These are phyloP conservation scores for Vitis riparia DNA, from an alignment of 164 flowering plant species.

Conservation along the genomic window DNA sequence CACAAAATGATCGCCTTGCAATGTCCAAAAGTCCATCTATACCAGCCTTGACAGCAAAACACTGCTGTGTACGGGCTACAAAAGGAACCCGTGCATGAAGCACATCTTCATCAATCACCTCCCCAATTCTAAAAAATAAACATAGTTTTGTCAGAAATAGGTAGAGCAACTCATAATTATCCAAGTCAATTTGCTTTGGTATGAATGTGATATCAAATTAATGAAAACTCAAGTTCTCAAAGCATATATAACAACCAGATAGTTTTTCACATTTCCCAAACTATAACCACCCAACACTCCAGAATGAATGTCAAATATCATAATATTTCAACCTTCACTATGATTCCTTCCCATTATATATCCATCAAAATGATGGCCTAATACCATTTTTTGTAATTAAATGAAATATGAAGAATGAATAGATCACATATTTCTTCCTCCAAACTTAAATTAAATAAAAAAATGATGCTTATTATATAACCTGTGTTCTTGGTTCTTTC, in stretches of 20 bases:
- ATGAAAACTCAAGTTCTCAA: neutral
- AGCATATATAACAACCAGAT: neutral
- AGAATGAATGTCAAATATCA: too few relatives aligned
- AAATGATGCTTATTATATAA: too few relatives aligned
- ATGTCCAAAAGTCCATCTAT: constrained; percentile 95
- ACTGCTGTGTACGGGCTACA: constrained; percentile 96
- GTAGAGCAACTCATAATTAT: neutral
- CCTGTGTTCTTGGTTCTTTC: too few relatives aligned
- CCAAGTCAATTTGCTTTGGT: neutral
- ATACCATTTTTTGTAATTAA: too few relatives aligned
- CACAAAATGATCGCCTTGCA: constrained; percentile 93
- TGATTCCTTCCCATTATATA: too few relatives aligned
- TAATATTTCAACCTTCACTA: too few relatives aligned
- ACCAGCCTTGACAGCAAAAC: constrained; percentile 99
- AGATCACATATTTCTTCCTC: too few relatives aligned
- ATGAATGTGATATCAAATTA: neutral
- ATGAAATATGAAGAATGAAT: too few relatives aligned
- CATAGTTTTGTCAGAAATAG: neutral
- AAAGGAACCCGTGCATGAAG: constrained; percentile 96
- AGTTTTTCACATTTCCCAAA: neutral
- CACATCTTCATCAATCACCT: constrained; percentile 93
- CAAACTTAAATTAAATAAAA: too few relatives aligned
- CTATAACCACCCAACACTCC: too few relatives aligned
- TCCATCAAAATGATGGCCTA: too few relatives aligned
- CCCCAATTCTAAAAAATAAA: constrained; percentile 61